A percentile compares a stretch with the other conserved stretches of the same genome.
Conservation (phyloP, 1,284 basidiomycete genomes). For the Moniliophthora roreri region DNA sequence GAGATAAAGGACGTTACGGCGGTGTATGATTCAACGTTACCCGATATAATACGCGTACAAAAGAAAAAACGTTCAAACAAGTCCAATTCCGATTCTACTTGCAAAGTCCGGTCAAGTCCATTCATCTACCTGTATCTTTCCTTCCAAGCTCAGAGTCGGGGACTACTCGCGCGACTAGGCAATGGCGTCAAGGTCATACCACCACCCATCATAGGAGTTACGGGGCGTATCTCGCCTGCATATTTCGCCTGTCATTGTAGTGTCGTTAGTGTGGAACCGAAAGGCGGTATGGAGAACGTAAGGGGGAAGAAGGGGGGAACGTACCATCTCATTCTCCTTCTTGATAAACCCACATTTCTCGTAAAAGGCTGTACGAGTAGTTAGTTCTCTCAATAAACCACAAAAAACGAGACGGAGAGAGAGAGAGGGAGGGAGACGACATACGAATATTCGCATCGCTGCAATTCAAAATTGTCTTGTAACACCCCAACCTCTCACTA, state of each 20-base stretch:
- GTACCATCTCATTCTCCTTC: constrained; percentile 90
- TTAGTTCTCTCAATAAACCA: constrained; percentile 6
- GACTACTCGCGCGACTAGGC: constrained; percentile 1
- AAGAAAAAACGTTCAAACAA: too few species aligned
- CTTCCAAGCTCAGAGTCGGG: too few species aligned
- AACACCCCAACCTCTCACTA: constrained; percentile 77
- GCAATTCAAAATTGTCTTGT: constrained; percentile 98
- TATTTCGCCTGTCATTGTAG: constrained; percentile 48
- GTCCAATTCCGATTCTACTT: too few species aligned
- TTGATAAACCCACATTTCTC: constrained; percentile 91
- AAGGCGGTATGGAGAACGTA: too few species aligned
- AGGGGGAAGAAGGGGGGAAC: constrained; percentile 17
- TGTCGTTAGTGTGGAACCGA: not conserved
- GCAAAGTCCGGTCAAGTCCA: too few species aligned
- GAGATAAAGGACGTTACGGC: too few species aligned
- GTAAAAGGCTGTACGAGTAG: constrained; percentile 78
- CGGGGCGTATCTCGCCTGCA: constrained; percentile 33
- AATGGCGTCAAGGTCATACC: constrained; percentile 18
- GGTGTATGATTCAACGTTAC: too few species aligned
- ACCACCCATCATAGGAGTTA: not conserved
- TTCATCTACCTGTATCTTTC: too few species aligned
- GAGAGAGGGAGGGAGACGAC: constrained; percentile 37
- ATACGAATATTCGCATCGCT: constrained; percentile 87
- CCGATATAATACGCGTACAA: too few species aligned
- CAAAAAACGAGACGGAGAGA: constrained; percentile 14